Conservation (phyloP, 306 rosid genomes). For the Vigna trinervia region DNA sequence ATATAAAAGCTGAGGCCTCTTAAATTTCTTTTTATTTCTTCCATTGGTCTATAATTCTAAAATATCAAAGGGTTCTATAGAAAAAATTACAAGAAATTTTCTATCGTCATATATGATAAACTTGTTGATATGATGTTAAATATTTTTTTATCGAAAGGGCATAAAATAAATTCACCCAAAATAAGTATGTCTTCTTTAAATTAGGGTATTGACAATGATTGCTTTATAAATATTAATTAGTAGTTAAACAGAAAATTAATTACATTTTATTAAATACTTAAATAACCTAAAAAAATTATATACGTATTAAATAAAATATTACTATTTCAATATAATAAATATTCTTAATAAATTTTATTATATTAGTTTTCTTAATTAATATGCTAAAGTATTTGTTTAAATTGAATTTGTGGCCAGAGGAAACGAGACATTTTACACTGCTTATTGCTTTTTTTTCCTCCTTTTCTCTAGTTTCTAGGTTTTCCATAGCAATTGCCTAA, state of each 20-base stretch:
- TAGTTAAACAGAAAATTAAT: neutral
- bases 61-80: neutral
- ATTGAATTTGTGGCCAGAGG: neutral
- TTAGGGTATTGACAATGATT: neutral
- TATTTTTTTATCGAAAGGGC: no score
- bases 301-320: neutral
- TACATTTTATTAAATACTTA: neutral
- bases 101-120: no score
- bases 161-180: no score
- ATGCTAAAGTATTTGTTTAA: neutral
- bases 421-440: neutral
- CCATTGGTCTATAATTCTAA: constrained; percentile 39
- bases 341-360: neutral
- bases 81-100: no score
- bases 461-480: neutral
- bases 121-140: no score
- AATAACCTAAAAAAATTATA: neutral
- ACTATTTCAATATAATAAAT: neutral
- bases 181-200: neutral
- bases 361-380: neutral
- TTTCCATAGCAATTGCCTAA: constrained; percentile 24
- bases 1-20: neutral
- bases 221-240: neutral
- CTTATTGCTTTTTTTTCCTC: no score
- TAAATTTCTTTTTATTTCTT: neutral